phyloP scores from a whole-genome alignment of 192 early-diverging fungal genomes.

The Coemansia asiatica region DNA sequence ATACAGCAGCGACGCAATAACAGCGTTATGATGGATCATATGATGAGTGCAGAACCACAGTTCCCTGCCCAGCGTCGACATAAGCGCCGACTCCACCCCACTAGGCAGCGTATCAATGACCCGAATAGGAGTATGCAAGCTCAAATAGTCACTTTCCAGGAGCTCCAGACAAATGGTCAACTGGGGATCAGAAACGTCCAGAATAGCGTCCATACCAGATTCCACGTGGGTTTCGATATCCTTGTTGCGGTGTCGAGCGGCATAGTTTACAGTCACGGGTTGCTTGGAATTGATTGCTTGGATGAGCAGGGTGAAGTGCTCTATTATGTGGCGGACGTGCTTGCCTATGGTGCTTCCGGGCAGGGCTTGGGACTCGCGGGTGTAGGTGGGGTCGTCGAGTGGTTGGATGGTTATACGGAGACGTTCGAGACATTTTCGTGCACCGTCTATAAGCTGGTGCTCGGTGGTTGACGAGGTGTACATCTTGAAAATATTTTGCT shows the following conservation, averaged over 20 bases:
- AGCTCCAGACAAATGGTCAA: not conserved
- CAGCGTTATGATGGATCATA: conserved; percentile 56
- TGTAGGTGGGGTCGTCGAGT: conserved; percentile 29
- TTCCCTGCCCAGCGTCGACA: conserved; percentile 47
- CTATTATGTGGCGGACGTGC: conserved; percentile 57
- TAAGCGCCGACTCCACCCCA: conserved; percentile 14
- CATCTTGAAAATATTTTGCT: too few relatives aligned
- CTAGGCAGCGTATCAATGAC: conserved; percentile 28
- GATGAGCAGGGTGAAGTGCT: conserved; percentile 50
- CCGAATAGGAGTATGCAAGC: not conserved
- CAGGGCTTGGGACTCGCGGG: conserved; percentile 27
- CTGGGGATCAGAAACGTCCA: not conserved
- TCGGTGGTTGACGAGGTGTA: not conserved
- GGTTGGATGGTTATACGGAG: conserved; percentile 13
- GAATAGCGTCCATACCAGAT: conserved; percentile 18
- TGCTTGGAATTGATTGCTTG: not conserved
- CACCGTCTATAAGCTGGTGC: conserved; percentile 22
- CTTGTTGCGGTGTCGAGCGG: conserved; percentile 22
- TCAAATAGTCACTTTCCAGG: not conserved
- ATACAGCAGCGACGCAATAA: conserved; percentile 43
- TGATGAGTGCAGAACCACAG: conserved; percentile 59
- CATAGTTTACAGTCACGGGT: conserved; percentile 18
- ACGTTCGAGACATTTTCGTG: conserved; percentile 15
- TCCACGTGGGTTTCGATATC: conserved; percentile 21
- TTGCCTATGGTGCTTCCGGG: conserved; percentile 59